phyloP scores from a whole-genome alignment of 495 filamentous ascomycete species.

The Tuber borchii region DNA sequence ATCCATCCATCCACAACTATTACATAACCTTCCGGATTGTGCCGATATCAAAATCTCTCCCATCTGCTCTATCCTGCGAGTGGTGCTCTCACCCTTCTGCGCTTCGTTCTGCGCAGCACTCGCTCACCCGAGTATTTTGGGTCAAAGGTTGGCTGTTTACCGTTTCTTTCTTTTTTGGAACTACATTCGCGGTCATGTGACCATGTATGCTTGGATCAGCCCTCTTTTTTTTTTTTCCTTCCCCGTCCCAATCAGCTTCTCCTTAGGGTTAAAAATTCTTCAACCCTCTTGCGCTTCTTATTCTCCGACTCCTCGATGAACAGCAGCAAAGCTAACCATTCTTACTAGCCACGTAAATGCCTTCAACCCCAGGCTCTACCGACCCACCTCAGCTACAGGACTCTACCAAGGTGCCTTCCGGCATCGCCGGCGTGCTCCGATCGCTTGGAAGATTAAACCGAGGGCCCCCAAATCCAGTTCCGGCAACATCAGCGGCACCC shows the following conservation, averaged over 20 bases:
- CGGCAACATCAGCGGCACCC: conserved; percentile 26
- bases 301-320: neutral
- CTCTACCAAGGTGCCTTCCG: conserved; percentile 31
- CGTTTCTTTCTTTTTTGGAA: conserved; percentile 20
- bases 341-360: conserved; percentile 37
- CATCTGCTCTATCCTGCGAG: conserved; percentile 29
- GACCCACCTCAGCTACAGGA: conserved; percentile 34
- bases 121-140: conserved; percentile 35
- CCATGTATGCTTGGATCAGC: conserved; percentile 21
- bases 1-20: conserved; percentile 21
- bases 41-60: conserved; percentile 12
- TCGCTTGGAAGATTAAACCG: conserved; percentile 35
- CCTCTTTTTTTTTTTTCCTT: conserved; percentile 15
- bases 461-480: conserved; percentile 24
- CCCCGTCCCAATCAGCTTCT: conserved; percentile 32
- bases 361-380: conserved; percentile 31
- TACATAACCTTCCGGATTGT: conserved; percentile 21
- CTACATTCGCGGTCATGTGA: conserved; percentile 25
- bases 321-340: neutral
- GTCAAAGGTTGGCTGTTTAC: conserved; percentile 32
- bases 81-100: conserved; percentile 37
- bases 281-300: neutral
- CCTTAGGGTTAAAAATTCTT: neutral
- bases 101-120: conserved; percentile 39
- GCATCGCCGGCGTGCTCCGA: conserved; percentile 37